Conservation (phyloP, 2,329 filamentous ascomycete genomes). For the Helotiales sp. region DNA sequence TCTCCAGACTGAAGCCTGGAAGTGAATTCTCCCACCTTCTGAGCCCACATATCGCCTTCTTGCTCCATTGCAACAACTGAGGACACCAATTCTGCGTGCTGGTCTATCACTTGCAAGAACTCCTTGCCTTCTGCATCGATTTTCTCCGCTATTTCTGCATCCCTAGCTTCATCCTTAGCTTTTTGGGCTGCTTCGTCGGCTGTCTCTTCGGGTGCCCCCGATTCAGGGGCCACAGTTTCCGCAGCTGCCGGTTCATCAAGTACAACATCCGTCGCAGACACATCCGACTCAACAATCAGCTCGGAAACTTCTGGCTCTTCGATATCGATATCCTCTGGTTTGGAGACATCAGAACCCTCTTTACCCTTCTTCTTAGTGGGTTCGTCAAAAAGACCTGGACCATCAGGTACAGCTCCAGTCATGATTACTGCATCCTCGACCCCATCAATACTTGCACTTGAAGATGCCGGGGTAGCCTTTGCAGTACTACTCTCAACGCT, state of each 20-base stretch:
- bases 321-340: conserved; percentile 45
- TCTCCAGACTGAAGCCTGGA: neutral
- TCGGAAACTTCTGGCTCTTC: conserved; percentile 39
- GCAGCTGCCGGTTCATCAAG: neutral
- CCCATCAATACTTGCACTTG: conserved; percentile 23
- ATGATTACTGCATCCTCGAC: conserved; percentile 21
- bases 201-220: neutral
- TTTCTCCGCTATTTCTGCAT: neutral
- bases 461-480: conserved; percentile 33
- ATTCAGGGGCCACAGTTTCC: neutral
- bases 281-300: conserved; percentile 37
- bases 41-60: conserved; percentile 1
- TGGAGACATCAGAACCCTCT: conserved; percentile 27
- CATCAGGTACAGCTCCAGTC: conserved; percentile 19
- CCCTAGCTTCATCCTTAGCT: neutral
- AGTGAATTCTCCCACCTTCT: neutral
- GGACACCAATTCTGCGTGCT: neutral
- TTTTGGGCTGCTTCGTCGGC: neutral
- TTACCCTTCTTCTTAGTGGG: conserved; percentile 24
- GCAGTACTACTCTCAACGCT: conserved; percentile 28
- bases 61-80: conserved; percentile 1
- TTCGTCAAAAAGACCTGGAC: conserved; percentile 37
- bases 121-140: neutral
- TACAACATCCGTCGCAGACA: conserved; percentile 10
- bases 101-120: neutral